Evolutionary conservation across 2,329 filamentous ascomycete species (phyloP).

Genomic region (Exophiala sp.): DNA sequence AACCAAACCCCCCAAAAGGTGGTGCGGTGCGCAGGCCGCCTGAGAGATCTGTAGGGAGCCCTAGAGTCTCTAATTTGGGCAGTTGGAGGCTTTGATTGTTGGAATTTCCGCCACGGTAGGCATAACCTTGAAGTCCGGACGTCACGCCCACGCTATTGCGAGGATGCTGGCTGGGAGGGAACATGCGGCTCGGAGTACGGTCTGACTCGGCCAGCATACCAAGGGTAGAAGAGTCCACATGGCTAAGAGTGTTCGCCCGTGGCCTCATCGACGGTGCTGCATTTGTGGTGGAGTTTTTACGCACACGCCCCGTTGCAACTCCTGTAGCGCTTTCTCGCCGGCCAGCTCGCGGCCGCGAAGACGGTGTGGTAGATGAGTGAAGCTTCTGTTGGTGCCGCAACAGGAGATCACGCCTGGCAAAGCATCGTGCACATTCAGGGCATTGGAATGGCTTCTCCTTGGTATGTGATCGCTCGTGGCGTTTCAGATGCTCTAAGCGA

Average conservation of each 20-base stretch:
- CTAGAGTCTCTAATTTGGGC: conserved; percentile 75
- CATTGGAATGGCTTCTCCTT: conserved; percentile 99
- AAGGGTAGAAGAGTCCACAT: conserved; percentile 72
- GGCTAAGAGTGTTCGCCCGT: conserved; percentile 91
- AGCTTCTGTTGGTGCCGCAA: conserved; percentile 97
- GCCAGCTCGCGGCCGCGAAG: conserved; percentile 71
- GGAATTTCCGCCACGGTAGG: conserved; percentile 65
- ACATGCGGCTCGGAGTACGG: conserved; percentile 34
- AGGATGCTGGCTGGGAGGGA: conserved; percentile 54
- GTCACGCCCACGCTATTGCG: conserved; percentile 70
- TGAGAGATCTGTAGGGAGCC: conserved; percentile 60
- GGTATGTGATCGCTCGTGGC: conserved; percentile 94
- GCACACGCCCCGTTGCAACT: conserved; percentile 63
- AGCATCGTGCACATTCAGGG: conserved; percentile 87
- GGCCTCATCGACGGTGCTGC: conserved; percentile 63
- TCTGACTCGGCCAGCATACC: conserved; percentile 59
- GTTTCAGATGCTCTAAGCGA: conserved; percentile 89
- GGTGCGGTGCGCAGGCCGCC: conserved; percentile 74
- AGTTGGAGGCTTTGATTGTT: conserved; percentile 66
- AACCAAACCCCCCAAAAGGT: conserved; percentile 57
- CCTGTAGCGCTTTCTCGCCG: conserved; percentile 80
- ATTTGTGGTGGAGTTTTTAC: conserved; percentile 82
- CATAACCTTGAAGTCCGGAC: conserved; percentile 48
- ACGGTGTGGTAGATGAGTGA: conserved; percentile 84
- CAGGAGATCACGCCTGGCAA: conserved; percentile 85